These are phyloP conservation scores for Fragaria ananassa DNA, from an alignment of 306 rosid genomes.

Conservation along the genomic window DNA sequence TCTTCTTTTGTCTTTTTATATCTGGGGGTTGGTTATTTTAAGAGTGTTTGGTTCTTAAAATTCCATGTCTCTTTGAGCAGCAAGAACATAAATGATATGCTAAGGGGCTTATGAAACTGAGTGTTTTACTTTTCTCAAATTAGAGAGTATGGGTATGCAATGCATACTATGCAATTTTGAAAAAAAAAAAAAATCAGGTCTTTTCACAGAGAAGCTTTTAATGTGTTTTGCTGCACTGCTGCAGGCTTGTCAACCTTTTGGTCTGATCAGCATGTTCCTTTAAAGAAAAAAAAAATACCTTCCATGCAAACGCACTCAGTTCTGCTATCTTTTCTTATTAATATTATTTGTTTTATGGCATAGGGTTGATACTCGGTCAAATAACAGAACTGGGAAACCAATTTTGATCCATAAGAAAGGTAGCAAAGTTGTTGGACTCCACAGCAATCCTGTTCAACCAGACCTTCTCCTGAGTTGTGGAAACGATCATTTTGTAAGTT, in stretches of 20 bases:
- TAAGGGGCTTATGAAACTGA: not conserved
- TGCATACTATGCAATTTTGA: too few species aligned
- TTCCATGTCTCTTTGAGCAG: not conserved
- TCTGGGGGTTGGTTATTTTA: not conserved
- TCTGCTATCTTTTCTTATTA: not conserved
- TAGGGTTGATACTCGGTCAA: constrained; percentile 80
- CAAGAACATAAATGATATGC: not conserved
- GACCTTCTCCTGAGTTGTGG: constrained; percentile 91
- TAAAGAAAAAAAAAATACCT: not conserved
- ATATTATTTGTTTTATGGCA: constrained; percentile 7
- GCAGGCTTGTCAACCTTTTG: too few species aligned
- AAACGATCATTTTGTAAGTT: constrained; percentile 87
- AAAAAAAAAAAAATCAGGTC: too few species aligned
- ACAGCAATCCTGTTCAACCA: constrained; percentile 90
- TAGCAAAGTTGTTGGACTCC: constrained; percentile 82
- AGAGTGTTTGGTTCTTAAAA: not conserved
- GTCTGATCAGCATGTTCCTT: not conserved
- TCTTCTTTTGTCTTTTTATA: not conserved
- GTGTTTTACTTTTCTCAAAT: not conserved
- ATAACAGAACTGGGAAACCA: constrained; percentile 52
- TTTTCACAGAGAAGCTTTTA: too few species aligned
- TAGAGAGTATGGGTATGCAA: not conserved
- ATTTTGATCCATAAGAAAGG: constrained; percentile 88
- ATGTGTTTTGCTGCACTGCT: too few species aligned
- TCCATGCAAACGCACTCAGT: not conserved